Base-by-base conservation (phyloP, 345 rosid genomes). In the Gossypium longicalyx region DNA sequence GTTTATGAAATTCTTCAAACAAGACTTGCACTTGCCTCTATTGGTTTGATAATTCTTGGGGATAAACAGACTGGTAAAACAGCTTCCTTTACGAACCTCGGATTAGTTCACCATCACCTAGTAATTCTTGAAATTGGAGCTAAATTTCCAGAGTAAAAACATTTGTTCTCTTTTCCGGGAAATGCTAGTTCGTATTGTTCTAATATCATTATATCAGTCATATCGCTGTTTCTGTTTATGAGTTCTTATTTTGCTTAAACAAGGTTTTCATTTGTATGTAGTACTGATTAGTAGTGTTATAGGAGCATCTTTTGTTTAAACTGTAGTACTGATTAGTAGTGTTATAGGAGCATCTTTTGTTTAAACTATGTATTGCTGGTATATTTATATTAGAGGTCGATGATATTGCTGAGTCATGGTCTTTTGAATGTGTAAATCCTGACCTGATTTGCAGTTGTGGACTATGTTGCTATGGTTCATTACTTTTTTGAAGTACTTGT, bases 291-390 rank as follows among this genome's bases (percentile, higher is more conserved):
- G 52, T 49, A 27, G 60, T n/a, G 12, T 70, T 51, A n/a, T 51
- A n/a, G 48, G 64, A 54, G 19, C 52, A 71, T 56, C 74, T 51
- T 71, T 71, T 38, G 13, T 71, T 53, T 34, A 56, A 53, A 13
- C 16, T 19, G 48, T 17, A 53, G 48, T 53, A 17, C 43, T 29
- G 62, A 17, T 53, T 49, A 5, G 52, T 49, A 27, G 60, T n/a
- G 12, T 70, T 51, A n/a, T 51, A n/a, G 48, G 64, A 54, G 19
- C 52, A 71, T 56, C 74, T 51, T 71, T 71, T 38, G 13, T 71
- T 53, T 34, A 56, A 53, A 13, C 16, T 19, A 71, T n/a, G 7
- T 56, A 11, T 12, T 56, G 38, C 63, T 71, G 38, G 7, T 54
- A 67, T 34, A 56, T 71, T 20, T 0, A 7, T 56, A 34, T n/a